phyloP scores from a whole-genome alignment of 169 alveolate genomes.

The Eimeria falciformis region DNA sequence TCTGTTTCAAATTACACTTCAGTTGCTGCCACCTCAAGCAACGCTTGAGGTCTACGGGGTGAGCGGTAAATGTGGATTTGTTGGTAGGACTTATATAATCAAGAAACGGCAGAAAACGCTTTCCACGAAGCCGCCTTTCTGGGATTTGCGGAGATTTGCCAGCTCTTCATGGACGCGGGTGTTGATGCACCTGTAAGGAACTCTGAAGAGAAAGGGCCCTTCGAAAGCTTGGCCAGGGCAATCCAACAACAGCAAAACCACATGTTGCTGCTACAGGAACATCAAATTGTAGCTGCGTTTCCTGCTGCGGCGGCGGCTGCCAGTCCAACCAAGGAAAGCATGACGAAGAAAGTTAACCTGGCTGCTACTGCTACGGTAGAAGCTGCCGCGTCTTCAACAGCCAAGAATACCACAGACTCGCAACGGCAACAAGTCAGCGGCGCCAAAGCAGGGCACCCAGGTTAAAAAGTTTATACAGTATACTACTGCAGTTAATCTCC shows the following conservation, averaged over 20 bases:
- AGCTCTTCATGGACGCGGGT: constrained; percentile 53
- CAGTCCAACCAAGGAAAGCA: not conserved
- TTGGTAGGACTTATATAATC: constrained; percentile 14
- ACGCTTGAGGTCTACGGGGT: too few relatives aligned
- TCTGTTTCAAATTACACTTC: too few relatives aligned
- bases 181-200: not conserved
- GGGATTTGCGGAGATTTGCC: constrained; percentile 40
- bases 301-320: constrained; percentile 59
- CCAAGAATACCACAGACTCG: not conserved
- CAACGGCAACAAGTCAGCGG: too few relatives aligned
- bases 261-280: constrained; percentile 48
- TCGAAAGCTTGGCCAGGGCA: constrained; percentile 51
- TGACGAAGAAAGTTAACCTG: not conserved
- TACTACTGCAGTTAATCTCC: too few relatives aligned
- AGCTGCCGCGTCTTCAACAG: constrained; percentile 8
- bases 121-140: constrained; percentile 16
- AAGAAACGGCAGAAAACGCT: constrained; percentile 30
- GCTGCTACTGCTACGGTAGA: constrained; percentile 31
- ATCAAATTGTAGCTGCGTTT: constrained; percentile 44
- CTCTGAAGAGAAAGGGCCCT: constrained; percentile 24
- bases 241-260: constrained; percentile 65
- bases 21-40: too few relatives aligned
- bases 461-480: too few relatives aligned
- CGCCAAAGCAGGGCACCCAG: too few relatives aligned
- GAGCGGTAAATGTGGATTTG: too few relatives aligned